Percentiles rank a stretch among this genome's conserved stretches.
These are phyloP conservation scores for Trichoderma harzianum DNA, from an alignment of 2,329 filamentous ascomycete genomes.

Conservation along the genomic window DNA sequence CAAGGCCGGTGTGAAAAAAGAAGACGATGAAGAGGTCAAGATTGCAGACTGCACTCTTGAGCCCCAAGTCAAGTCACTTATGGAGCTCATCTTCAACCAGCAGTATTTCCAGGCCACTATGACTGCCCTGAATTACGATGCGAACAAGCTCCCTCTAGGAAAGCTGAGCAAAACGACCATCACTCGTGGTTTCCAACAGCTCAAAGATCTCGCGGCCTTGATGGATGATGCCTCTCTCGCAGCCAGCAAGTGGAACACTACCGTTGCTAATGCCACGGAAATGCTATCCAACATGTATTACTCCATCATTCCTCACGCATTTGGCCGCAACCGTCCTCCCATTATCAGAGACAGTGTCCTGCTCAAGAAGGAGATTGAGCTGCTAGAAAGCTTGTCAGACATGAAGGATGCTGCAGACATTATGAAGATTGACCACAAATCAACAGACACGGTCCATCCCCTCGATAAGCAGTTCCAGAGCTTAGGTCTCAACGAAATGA, in stretches of 20 bases:
- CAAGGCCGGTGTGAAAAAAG: conserved; percentile 35
- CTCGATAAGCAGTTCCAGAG: conserved; percentile 71
- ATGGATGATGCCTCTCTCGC: conserved; percentile 54
- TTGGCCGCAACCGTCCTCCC: conserved; percentile 70
- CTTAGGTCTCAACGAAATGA: conserved; percentile 74
- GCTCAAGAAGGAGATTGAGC: conserved; percentile 73
- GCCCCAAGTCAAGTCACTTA: conserved; percentile 60
- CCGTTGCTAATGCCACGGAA: conserved; percentile 47
- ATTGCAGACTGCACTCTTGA: conserved; percentile 55
- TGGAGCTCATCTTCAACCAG: conserved; percentile 81
- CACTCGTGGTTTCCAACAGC: conserved; percentile 66
- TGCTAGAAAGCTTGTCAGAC: conserved; percentile 76
- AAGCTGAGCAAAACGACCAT: conserved; percentile 81
- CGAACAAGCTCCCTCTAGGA: conserved; percentile 74
- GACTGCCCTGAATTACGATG: conserved; percentile 66
- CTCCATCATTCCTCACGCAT: conserved; percentile 75
- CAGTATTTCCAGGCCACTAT: conserved; percentile 67
- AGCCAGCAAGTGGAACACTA: conserved; percentile 38
- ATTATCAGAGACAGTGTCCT: conserved; percentile 54
- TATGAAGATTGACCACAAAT: conserved; percentile 60
- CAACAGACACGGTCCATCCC: conserved; percentile 54
- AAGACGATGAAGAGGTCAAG: conserved; percentile 33
- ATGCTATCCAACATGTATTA: conserved; percentile 75
- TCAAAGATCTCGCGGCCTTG: conserved; percentile 71
- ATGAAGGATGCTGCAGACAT: conserved; percentile 81